Conservation (phyloP, 768 basidiomycete genomes). For the Pulveroboletus sp. region DNA sequence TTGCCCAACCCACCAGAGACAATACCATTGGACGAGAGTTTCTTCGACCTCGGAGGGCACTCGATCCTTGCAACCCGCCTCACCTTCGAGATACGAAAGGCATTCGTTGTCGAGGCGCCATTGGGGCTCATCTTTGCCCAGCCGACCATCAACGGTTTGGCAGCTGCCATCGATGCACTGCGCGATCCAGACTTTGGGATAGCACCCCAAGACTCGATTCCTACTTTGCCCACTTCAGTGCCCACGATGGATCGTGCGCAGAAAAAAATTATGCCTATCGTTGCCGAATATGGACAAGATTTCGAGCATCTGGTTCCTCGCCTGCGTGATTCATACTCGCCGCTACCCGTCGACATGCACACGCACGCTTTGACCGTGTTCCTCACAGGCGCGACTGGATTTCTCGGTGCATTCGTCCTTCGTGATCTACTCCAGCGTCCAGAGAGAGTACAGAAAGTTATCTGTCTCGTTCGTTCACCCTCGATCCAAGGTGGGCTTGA, state of each 20-base stretch:
- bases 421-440: conserved; percentile 65
- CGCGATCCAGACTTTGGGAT: conserved; percentile 81
- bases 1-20: conserved; percentile 74
- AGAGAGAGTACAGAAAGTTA: conserved; percentile 72
- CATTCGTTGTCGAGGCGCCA: conserved; percentile 86
- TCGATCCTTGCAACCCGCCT: conserved; percentile 96
- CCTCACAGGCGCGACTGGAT: conserved; percentile 96
- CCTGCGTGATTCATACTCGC: conserved; percentile 57
- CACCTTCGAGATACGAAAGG: conserved; percentile 93
- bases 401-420: conserved; percentile 90
- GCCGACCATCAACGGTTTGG: conserved; percentile 79
- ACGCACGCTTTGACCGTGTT: conserved; percentile 68
- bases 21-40: conserved; percentile 86
- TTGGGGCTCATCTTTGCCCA: conserved; percentile 87
- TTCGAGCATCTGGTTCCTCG: conserved; percentile 54
- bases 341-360: conserved; percentile 54
- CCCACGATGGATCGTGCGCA: conserved; percentile 7
- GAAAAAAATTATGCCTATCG: conserved; percentile 21
- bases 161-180: conserved; percentile 67
- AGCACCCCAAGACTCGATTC: conserved; percentile 31
- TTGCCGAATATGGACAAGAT: conserved; percentile 77
- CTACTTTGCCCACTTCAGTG: conserved; percentile 14
- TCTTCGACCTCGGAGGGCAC: conserved; percentile 98
- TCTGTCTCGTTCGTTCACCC: conserved; percentile 85
- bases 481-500: conserved; percentile 55